Conservation (phyloP, 345 rosid genomes). For the Litchi chinensis region DNA sequence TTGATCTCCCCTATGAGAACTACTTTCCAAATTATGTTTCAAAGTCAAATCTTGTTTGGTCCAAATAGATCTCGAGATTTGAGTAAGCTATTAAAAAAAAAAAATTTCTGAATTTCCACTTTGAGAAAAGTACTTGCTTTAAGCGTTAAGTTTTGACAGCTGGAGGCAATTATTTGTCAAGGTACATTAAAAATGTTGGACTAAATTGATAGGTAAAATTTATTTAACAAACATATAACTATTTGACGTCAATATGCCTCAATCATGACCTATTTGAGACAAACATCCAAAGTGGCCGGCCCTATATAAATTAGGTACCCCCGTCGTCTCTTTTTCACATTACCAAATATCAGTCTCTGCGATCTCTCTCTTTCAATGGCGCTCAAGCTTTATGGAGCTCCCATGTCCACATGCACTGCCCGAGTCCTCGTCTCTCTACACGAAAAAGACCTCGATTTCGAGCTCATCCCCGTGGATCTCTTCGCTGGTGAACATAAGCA, state of each 20-base stretch:
- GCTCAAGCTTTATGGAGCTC: slow-evolving; percentile 66
- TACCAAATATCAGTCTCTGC: neutral
- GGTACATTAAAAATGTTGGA: neutral
- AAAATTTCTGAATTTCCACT: no score
- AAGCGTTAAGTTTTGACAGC: no score
- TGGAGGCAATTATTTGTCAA: no score
- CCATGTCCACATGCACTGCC: slow-evolving; percentile 69
- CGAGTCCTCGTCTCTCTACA: slow-evolving; percentile 66
- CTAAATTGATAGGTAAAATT: neutral
- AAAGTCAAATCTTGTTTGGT: no score
- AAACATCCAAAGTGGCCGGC: neutral
- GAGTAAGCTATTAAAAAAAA: no score
- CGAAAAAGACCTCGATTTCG: slow-evolving; percentile 72
- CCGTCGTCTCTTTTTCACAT: neutral
- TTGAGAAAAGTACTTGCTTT: no score
- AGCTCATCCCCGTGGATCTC: slow-evolving; percentile 67
- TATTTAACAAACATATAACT: neutral
- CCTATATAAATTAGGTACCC: neutral
- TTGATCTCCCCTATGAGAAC: no score
- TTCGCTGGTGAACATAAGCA: slow-evolving; percentile 65
- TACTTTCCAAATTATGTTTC: no score
- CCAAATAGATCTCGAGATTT: no score
- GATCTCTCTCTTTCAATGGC: slow-evolving; percentile 37
- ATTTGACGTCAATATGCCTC: neutral
- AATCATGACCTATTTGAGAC: neutral